Conservation (phyloP, 169 alveolate genomes). For the Eimeria acervulina region DNA sequence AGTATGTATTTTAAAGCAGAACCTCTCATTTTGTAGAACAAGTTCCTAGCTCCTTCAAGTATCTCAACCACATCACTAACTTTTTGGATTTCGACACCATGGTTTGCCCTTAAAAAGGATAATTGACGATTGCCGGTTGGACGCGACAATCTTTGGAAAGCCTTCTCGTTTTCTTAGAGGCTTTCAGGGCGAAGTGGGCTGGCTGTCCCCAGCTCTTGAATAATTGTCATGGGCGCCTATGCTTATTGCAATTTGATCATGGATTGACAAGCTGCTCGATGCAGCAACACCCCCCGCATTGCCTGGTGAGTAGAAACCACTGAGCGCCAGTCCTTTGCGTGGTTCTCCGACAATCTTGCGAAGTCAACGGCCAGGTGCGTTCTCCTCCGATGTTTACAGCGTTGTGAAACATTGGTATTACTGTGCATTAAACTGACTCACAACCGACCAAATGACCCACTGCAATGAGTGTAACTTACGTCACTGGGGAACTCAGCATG, state of each 20-base stretch:
- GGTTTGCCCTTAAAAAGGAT: background rate
- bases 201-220: background rate
- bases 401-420: background rate
- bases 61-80: background rate
- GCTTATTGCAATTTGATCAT: too few species aligned
- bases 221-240: too few species aligned
- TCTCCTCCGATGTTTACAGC: background rate
- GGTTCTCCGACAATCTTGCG: background rate
- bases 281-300: background rate
- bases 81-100: background rate
- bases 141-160: background rate
- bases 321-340: background rate
- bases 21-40: background rate
- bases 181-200: background rate
- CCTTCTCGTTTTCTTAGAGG: background rate
- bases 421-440: background rate
- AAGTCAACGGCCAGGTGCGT: background rate
- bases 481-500: background rate
- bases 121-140: background rate
- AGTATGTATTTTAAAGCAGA: background rate
- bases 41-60: background rate
- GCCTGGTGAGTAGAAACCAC: background rate
- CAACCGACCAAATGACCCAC: background rate
- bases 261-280: background rate
- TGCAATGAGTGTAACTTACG: too few species aligned